Conservation (phyloP, 371 early-diverging fungal species). For the Rhizomucor pusillus region DNA sequence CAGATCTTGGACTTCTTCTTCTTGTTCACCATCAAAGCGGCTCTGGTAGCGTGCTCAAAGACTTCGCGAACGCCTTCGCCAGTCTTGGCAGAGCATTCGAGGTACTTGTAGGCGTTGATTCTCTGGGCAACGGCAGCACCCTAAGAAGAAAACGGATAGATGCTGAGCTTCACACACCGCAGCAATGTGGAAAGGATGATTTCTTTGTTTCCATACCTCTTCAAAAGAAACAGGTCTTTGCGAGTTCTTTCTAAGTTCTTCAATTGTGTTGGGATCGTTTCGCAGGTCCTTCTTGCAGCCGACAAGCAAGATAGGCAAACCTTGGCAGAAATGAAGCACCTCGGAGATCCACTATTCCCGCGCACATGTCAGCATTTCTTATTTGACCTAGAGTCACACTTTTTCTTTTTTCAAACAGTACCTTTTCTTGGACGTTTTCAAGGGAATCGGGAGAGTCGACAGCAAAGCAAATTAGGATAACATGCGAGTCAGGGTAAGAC, state of each 20-base stretch:
- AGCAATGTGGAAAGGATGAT: neutral
- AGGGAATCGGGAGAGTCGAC: slow-evolving; percentile 87
- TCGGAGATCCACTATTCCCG: slow-evolving; percentile 84
- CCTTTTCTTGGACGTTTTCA: slow-evolving; percentile 80
- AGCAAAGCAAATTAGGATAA: slow-evolving; percentile 84
- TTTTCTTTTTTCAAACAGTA: slow-evolving; percentile 10
- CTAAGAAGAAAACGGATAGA: slow-evolving; percentile 21
- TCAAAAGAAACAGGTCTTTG: slow-evolving; percentile 79
- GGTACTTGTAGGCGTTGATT: slow-evolving; percentile 74
- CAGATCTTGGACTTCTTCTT: slow-evolving; percentile 24
- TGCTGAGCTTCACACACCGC: neutral
- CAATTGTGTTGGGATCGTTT: slow-evolving; percentile 71
- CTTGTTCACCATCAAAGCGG: slow-evolving; percentile 51
- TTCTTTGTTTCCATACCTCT: slow-evolving; percentile 67
- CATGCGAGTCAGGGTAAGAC: slow-evolving; percentile 90
- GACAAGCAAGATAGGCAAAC: slow-evolving; percentile 84
- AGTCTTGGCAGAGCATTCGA: slow-evolving; percentile 75
- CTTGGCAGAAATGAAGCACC: slow-evolving; percentile 85
- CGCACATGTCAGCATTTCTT: neutral
- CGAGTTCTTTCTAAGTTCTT: slow-evolving; percentile 71
- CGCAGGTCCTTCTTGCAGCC: slow-evolving; percentile 92
- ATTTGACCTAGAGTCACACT: slow-evolving; percentile 3
- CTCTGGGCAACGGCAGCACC: slow-evolving; percentile 63
- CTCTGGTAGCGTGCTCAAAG: slow-evolving; percentile 68
- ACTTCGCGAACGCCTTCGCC: slow-evolving; percentile 76